Conservation (phyloP, 1,284 basidiomycete species). For the Fomes fomentarius region DNA sequence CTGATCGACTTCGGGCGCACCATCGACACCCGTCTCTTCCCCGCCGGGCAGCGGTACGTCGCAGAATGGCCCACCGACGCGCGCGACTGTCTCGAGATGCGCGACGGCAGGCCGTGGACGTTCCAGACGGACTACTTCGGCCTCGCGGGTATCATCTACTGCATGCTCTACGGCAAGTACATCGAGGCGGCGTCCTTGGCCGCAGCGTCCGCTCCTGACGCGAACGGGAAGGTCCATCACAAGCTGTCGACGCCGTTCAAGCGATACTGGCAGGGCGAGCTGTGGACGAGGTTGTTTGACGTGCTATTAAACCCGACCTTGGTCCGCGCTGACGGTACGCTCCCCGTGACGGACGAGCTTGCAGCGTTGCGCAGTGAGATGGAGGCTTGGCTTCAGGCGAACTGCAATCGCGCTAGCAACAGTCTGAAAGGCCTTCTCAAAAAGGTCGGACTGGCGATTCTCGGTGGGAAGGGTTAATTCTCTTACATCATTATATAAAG, state of each 20-base stretch:
- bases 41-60: constrained; percentile 76
- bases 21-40: constrained; percentile 85
- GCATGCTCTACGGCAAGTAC: constrained; percentile 96
- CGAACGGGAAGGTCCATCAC: constrained; percentile 44
- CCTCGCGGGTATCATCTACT: constrained; percentile 90
- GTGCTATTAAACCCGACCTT: constrained; percentile 80
- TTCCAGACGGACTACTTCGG: constrained; percentile 97
- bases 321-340: constrained; percentile 51
- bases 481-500: background rate
- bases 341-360: constrained; percentile 79
- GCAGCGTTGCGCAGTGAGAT: constrained; percentile 72
- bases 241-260: constrained; percentile 83
- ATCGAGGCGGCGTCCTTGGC: constrained; percentile 72
- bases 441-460: constrained; percentile 62
- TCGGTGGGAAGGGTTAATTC: constrained; percentile 26
- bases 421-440: constrained; percentile 84
- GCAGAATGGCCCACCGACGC: constrained; percentile 90
- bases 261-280: constrained; percentile 92
- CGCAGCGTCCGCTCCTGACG: constrained; percentile 36
- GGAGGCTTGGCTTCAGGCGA: constrained; percentile 83
- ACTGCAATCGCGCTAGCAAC: constrained; percentile 86
- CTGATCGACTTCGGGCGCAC: constrained; percentile 97
- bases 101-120: constrained; percentile 84
- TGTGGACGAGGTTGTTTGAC: constrained; percentile 90
- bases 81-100: constrained; percentile 90